Base-by-base conservation (phyloP, 2,329 filamentous ascomycete genomes). In the Xylariaceae sp. region DNA sequence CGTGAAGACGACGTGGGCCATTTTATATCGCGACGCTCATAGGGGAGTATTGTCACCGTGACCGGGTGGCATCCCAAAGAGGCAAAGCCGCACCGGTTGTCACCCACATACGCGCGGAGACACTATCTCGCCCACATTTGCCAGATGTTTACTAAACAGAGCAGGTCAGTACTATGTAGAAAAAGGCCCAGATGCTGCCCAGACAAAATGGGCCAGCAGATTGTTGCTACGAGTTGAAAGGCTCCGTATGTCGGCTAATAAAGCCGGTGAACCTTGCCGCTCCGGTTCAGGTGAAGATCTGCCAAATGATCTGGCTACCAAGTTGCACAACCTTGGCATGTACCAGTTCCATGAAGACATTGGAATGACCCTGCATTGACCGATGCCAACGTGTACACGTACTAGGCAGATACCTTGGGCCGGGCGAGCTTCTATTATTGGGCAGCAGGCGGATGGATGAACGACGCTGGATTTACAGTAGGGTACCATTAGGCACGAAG, bases 311-410 rank as follows among this genome's bases (percentile, higher is more conserved):
- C 56, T 63, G 53, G 53, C 53, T 58, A 45, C 30, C 45, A 58
- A 55, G 49, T 63, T 68, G 59, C 63, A 66, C 57, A 61, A 53
- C 49, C 49, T 53, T 49, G 46, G 44, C 16, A 47, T 34, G 55
- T 47, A 55, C 47, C 50, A 58, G 30, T 18, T 19, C 43, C 45
- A 22, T n/a, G 49, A 48, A 15, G 43, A 39, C 42, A 36, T 53
- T 47, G 53, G 53, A 49, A 52, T 54, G 56, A 56, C 58, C 58
- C 56, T 60, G 58, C 56, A 58, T 54, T 21, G 47, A 57, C 47
- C 34, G 51, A 49, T 58, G 55, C 50, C 55, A 54, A 58, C 55
- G 55, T 57, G 55, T 56, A 37, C 56, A 59, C 54, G 48, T 54
- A 50, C 50, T 50, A 58, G 56, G 56, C 56, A 50, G 55, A 56